Base-by-base conservation (phyloP, 1,284 basidiomycete genomes). In the Coniferiporia sulphurascens region DNA sequence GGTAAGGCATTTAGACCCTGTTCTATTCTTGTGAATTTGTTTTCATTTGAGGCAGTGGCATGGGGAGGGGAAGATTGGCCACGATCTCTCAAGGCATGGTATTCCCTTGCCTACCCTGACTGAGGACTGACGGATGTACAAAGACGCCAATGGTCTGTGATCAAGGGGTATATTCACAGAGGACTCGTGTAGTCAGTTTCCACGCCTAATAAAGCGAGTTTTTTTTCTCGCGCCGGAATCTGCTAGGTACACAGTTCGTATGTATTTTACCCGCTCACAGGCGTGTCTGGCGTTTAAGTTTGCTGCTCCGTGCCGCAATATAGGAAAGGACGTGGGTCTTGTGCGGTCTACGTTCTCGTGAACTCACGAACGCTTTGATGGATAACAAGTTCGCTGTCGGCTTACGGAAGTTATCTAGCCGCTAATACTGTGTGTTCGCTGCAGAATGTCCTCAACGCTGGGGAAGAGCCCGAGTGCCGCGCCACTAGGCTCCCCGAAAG, bases 1-100 rank as follows among this genome's bases (percentile, higher is more conserved):
- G 51, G 55, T 61, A 57, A 61, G 51, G 55, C 35, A 55, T 56
- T 57, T 57, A 21, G 60, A 57, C 60, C 55, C 60, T 61, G 56
- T 53, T 21, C 60, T 61, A 57, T 48, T 45, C 44, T 48, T 52
- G 54, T 52, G 41, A 32, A 48, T 35, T 13, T 50, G 34, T 22
- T 51, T 56, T 55, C 43, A 45, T 52, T 46, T 48, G 36, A 48
- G 34, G 46, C 34, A 19, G 43, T 32, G 10, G 45, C 43, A 44
- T 45, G 57, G 19, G 55, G 46, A 35, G 49, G 50, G 17, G 55
- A 56, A 53, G 59, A 49, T 52, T 45, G 52, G n/a, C 35, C 50
- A 34, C 32, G 38, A 55, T 55, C 59, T 46, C 49, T 52, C 36
- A 55, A 49, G 55, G 41, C 43, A 51, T 27, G 22, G 27, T 7